phyloP scores from a whole-genome alignment of 306 rosid species.

The Rosa persica region DNA sequence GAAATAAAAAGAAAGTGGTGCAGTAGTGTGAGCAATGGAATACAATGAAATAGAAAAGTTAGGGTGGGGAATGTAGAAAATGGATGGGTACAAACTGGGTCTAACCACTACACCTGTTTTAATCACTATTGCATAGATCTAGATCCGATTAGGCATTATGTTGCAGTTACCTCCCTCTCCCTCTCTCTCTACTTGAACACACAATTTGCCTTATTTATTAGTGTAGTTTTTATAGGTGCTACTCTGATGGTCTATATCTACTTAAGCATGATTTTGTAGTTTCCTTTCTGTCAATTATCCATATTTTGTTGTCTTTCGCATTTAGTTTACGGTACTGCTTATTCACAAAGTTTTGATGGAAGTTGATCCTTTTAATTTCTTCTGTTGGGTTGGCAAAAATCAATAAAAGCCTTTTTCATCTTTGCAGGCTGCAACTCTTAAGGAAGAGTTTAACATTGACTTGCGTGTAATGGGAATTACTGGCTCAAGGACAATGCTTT shows the following conservation, averaged over 20 bases:
- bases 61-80: neutral
- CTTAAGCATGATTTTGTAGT: neutral
- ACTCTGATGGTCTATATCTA: neutral
- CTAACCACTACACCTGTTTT: neutral
- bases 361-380: neutral
- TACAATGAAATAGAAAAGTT: neutral
- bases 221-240: neutral
- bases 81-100: neutral
- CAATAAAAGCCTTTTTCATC: neutral
- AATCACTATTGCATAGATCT: neutral
- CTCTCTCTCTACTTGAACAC: neutral
- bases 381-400: neutral
- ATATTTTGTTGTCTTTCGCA: neutral
- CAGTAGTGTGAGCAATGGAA: neutral
- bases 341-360: neutral
- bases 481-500: slow-evolving; percentile 76
- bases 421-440: slow-evolving; percentile 73
- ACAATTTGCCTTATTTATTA: neutral
- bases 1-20: neutral
- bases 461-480: slow-evolving; percentile 93
- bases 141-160: neutral
- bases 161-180: neutral
- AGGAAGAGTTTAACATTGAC: slow-evolving; percentile 95
- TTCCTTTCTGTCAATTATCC: neutral
- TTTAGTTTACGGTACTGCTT: neutral